These are phyloP conservation scores for Teratosphaeria epicoccoides DNA, from an alignment of 2,329 filamentous ascomycete genomes.

Conservation along the genomic window DNA sequence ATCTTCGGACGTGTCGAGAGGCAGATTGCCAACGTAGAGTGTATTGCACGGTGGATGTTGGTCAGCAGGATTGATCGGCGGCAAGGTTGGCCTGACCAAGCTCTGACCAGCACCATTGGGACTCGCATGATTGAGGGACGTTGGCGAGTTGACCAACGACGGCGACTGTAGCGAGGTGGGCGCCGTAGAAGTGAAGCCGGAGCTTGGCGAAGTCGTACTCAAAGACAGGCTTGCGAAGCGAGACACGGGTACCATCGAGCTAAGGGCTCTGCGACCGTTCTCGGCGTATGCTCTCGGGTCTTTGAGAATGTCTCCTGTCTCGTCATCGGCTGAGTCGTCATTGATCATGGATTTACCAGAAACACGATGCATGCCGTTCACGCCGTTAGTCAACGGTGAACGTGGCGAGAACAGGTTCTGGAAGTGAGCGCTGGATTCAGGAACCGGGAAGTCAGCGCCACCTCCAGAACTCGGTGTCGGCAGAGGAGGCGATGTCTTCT, in stretches of 20 bases:
- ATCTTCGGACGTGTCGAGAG: slow-evolving; percentile 84
- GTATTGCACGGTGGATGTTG: slow-evolving; percentile 98
- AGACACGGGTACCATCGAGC: slow-evolving; percentile 57
- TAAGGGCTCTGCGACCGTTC: slow-evolving; percentile 58
- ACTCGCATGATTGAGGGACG: slow-evolving; percentile 40
- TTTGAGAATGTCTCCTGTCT: slow-evolving; percentile 60
- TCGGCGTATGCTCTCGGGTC: slow-evolving; percentile 65
- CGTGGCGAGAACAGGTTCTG: slow-evolving; percentile 61
- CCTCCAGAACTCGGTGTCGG: slow-evolving; percentile 37
- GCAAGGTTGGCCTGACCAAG: slow-evolving; percentile 58
- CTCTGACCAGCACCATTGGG: slow-evolving; percentile 46
- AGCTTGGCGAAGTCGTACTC: slow-evolving; percentile 52
- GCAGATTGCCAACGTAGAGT: slow-evolving; percentile 93
- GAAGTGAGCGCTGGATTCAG: slow-evolving; percentile 44
- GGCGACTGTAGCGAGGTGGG: slow-evolving; percentile 42
- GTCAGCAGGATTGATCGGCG: slow-evolving; percentile 85
- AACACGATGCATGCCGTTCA: slow-evolving; percentile 47
- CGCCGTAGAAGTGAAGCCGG: slow-evolving; percentile 41
- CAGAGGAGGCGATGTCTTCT: slow-evolving; percentile 50
- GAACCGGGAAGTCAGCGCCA: slow-evolving; percentile 49
- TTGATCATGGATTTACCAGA: slow-evolving; percentile 64
- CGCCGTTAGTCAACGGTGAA: slow-evolving; percentile 60
- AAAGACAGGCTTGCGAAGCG: slow-evolving; percentile 62
- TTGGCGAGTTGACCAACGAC: slow-evolving; percentile 25
- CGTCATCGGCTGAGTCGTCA: slow-evolving; percentile 58